Evolutionary conservation across 768 basidiomycete genomes (phyloP).

Genomic region (Baorangia bicolor): DNA sequence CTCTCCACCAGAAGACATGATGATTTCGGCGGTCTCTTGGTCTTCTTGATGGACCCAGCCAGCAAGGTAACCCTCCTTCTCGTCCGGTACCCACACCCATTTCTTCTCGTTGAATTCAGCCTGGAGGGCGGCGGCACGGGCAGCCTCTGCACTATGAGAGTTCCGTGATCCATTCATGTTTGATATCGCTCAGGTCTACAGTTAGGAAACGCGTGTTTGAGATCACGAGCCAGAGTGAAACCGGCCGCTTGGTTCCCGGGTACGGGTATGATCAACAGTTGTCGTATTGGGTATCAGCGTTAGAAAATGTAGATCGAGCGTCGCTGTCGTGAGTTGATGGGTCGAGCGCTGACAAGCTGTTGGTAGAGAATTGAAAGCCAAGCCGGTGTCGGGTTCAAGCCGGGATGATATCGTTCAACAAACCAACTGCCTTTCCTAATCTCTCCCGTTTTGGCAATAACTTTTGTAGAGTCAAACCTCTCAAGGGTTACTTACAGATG

Average conservation of each 20-base stretch:
- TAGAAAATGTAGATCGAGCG: neutral
- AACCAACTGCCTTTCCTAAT: slow-evolving; percentile 6
- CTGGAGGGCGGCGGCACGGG: slow-evolving; percentile 83
- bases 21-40: slow-evolving; percentile 77
- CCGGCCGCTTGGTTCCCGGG: too few relatives aligned
- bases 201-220: slow-evolving; percentile 13
- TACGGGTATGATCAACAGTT: neutral
- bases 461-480: too few relatives aligned
- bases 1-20: slow-evolving; percentile 83
- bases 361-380: neutral
- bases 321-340: slow-evolving; percentile 1
- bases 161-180: slow-evolving; percentile 49
- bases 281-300: slow-evolving; percentile 8
- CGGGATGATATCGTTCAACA: neutral
- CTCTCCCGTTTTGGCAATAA: slow-evolving; percentile 14
- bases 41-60: slow-evolving; percentile 92
- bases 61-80: slow-evolving; percentile 88
- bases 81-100: slow-evolving; percentile 98
- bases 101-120: slow-evolving; percentile 97
- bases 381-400: neutral
- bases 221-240: slow-evolving; percentile 4
- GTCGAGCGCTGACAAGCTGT: neutral
- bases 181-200: slow-evolving; percentile 2
- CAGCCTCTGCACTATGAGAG: slow-evolving; percentile 66
- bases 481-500: too few relatives aligned